Percentiles rank a stretch among this genome's conserved stretches.
Conservation (phyloP, 169 alveolate genomes). For the Theileria equi region DNA sequence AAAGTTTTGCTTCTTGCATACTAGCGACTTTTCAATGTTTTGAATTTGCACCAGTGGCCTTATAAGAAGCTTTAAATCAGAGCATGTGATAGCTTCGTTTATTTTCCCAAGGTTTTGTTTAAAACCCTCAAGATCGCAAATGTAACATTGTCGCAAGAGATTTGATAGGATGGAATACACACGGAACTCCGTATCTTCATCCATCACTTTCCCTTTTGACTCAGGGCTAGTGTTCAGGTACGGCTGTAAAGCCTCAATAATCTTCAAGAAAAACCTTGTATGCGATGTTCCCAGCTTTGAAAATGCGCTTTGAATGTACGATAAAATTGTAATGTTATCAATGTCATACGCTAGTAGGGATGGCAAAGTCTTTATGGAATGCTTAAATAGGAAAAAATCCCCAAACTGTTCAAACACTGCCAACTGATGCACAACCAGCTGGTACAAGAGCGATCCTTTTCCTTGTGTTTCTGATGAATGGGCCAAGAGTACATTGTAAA, state of each 20-base stretch:
- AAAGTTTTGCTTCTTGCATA: neutral
- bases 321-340: no score
- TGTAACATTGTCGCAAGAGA: neutral
- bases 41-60: constrained; percentile 29
- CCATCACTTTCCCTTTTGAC: neutral
- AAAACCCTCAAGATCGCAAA: constrained; percentile 1
- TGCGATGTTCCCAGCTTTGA: no score
- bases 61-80: constrained; percentile 5
- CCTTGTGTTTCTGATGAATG: no score
- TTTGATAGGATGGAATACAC: constrained; percentile 6
- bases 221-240: neutral
- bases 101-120: neutral
- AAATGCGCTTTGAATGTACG: no score
- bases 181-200: neutral
- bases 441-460: no score
- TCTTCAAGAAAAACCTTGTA: neutral
- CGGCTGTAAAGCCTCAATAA: neutral
- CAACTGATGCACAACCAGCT: no score
- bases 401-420: no score
- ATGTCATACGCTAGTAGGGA: no score
- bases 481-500: no score
- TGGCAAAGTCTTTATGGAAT: no score
- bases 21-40: neutral
- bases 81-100: neutral
- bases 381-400: no score